Evolutionary conservation across 2,329 filamentous ascomycete species (phyloP), one percentile per base, ranked within the genome.

Genomic region (Colletotrichum phormii): DNA sequence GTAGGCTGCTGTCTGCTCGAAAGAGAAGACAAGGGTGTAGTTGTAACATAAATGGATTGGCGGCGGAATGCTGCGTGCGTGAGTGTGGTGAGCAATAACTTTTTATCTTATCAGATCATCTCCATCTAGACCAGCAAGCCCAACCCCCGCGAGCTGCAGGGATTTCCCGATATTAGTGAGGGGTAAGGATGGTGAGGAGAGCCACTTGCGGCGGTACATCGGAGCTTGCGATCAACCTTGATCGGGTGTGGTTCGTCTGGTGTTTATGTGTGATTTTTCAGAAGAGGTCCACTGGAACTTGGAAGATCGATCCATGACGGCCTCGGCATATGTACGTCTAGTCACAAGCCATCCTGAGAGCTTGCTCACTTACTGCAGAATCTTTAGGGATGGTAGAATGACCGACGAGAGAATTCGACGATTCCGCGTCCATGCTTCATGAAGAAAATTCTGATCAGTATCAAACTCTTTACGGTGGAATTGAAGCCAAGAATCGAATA

Each of bases 31-130:
- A 59, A 72, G 64, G 64, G 58, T 68, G 49, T 63, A 59, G 15
- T 60, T 54, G 29, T 53, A 65, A 54, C 22, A 18, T 13, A 13
- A 26, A 24, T 51, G 46, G 8, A 35, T 11, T 12, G 22, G 26
- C 13, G 35, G 53, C 31, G n/a, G 33, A 15, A 53, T 72, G 54
- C 67, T 31, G n/a, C n/a, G 46, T 12, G 8, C 33, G 18, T 46
- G 42, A 8, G 42, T 46, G 18, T 46, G 51, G 35, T 67, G 15
- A 61, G n/a, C 35, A 26, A 71, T 37, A 22, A 7, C 22, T 60
- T 33, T 54, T 69, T 55, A 69, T 72, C 70, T 72, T 72, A 69
- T 69, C 70, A 64, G 70, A 72, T 72, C 65, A 69, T 68, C 64
- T 72, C 51, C 13, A 31, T 63, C 53, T 35, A 3, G 5, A 51